Evolutionary conservation across 2,329 filamentous ascomycete species (phyloP), one percentile per base, ranked within the genome.

Genomic region (Neophaeococcomyces aloes): DNA sequence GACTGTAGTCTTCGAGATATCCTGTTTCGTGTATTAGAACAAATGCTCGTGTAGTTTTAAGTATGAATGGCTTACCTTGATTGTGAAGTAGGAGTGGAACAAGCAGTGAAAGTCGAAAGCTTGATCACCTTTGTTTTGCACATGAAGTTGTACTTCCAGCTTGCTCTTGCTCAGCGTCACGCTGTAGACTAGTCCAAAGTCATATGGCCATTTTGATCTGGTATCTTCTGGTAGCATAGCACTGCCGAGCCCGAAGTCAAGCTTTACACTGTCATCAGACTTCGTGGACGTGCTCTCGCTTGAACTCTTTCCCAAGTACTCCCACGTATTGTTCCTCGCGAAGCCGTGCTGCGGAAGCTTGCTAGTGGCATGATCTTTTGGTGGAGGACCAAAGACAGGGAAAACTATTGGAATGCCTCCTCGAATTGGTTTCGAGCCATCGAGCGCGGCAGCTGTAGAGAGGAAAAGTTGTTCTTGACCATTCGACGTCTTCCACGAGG

Each of bases 291-390:
- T 59, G 65, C 50, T 65, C 59, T 55, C 53, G 4, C 75, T 77
- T n/a, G 76, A 80, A 5, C 81, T 86, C 67, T 89, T 93, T 59
- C 88, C 88, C 40, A 98, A 74, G 62, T 91, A 94, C 64, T 96
- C 88, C 91, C 91, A 98, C 50, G 76, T 76, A 35, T 81, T 84
- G 59, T 77, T 88, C 56, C 91, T 86, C 30, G 89, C 91, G 65
- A 98, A 94, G 54, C 91, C 91, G 68, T 96, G 91, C 67, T 95
- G 88, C 3, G 88, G 81, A 19, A 98, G 81, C 52, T 76, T 69
- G 40, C 78, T 77, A 21, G 86, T 91, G n/a, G 83, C 74, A 53
- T 82, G 78, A 62, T 88, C 80, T 53, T 80, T 72, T 41, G 84
- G 80, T 10, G 83, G 78, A 31, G 82, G 83, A 23, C 91, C 91